These are phyloP conservation scores for Chloropicon primus DNA, from an alignment of 139 green algal genomes.

Conservation along the genomic window DNA sequence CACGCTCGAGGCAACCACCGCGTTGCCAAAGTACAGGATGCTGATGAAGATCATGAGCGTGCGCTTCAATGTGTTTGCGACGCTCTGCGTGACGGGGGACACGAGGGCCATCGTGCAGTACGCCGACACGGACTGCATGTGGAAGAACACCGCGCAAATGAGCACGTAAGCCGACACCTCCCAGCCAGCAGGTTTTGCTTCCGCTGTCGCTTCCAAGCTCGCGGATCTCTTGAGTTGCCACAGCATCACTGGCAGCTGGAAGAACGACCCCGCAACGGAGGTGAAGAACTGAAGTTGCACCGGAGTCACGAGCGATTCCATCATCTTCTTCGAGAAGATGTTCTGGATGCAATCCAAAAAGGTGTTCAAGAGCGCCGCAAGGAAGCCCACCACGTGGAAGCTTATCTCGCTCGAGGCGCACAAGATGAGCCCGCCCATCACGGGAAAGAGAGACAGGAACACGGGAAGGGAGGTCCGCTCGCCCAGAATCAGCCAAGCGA, in stretches of 20 bases:
- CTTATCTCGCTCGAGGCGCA: neutral
- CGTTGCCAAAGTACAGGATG: neutral
- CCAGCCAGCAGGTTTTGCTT: neutral
- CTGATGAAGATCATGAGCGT: neutral
- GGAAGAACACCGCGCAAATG: neutral
- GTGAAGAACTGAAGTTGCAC: neutral
- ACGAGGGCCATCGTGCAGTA: neutral
- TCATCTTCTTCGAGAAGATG: neutral
- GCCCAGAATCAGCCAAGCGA: neutral
- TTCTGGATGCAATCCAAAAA: neutral
- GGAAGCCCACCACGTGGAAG: neutral
- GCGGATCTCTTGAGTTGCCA: neutral
- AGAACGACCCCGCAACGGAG: neutral
- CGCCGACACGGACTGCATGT: neutral
- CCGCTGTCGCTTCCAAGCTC: neutral
- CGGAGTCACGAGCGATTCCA: neutral
- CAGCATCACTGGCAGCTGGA: neutral
- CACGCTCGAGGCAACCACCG: neutral
- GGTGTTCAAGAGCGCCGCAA: neutral
- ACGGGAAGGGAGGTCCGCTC: neutral
- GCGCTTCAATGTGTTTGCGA: neutral
- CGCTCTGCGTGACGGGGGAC: neutral
- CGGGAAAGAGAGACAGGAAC: neutral
- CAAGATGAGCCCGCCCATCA: neutral
- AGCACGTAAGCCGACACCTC: neutral